Evolutionary conservation across 2,329 filamentous ascomycete species (phyloP), one percentile per base, ranked within the genome.

Genomic region (Talaromyces sp.): DNA sequence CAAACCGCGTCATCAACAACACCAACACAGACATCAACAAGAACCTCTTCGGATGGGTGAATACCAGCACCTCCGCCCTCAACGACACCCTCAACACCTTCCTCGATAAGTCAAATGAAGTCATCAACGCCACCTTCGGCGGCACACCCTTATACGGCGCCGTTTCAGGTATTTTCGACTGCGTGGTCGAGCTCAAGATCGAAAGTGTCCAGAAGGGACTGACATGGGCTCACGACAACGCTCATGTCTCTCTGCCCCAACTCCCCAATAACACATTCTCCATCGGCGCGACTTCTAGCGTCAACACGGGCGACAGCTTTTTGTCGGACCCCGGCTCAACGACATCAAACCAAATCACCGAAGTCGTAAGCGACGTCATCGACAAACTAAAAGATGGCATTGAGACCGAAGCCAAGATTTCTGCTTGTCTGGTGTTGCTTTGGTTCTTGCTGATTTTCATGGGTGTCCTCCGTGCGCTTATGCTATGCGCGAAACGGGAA

Each of bases 151-250:
- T 97, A 51, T 86, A 92, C 69, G 86, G 89, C 31, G 91, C 93
- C 0, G 89, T 97, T 72, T 84, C 88, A 72, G 89, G 91, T 51
- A 87, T 97, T 38, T 85, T 97, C 68, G 86, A 91, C 74, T 98
- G 95, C 74, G 83, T 98, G n/a, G 87, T 98, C 69, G 88, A 89
- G 7, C 84, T 96, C 73, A 98, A 98, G 81, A 85, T 98, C 68
- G 88, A 91, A 70, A 86, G 88, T 25, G 87, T 99, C 69, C 88
- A 98, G 76, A 89, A 91, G 73, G 95, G 91, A 13, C 84, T 98
- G n/a, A 96, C 91, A 0, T 99, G 94, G 94, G 91, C 97, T 11
- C 87, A 91, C 72, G 89, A 98, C 70, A 82, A 98, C 75, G 92
- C 95, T 3, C 86, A 95, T 68, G 85, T 99, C 71, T 82, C 87